phyloP scores from a whole-genome alignment of 805 yeast genomes.

The Ogataea populi-albae region DNA sequence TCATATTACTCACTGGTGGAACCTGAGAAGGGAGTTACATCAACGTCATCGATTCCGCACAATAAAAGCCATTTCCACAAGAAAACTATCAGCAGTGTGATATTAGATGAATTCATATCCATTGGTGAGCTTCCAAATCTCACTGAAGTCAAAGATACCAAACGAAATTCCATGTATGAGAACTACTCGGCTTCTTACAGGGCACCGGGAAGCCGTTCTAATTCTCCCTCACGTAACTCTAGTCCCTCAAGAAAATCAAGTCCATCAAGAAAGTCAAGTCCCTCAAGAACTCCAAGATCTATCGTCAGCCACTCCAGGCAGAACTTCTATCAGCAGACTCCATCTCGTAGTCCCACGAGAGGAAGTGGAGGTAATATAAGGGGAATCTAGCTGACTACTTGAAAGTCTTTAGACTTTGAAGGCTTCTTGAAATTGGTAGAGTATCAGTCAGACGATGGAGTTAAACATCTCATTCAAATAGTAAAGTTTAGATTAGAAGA shows the following conservation, averaged over 20 bases:
- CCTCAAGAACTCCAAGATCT: slow-evolving; percentile 1
- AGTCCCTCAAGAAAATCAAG: slow-evolving; percentile 10
- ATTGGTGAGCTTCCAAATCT: slow-evolving; percentile 13
- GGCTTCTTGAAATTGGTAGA: no score
- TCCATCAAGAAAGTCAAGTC: slow-evolving; percentile 4
- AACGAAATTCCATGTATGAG: slow-evolving; percentile 24
- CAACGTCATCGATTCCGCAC: slow-evolving; percentile 11
- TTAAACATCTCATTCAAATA: no score
- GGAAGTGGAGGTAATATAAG: background rate
- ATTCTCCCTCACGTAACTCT: slow-evolving; percentile 10
- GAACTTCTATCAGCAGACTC: slow-evolving; percentile 3
- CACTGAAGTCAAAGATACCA: slow-evolving; percentile 2
- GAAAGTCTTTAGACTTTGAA: no score
- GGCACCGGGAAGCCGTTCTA: slow-evolving; percentile 12
- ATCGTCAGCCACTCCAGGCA: background rate
- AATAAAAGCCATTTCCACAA: slow-evolving; percentile 19
- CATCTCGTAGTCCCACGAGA: slow-evolving; percentile 7
- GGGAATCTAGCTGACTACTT: no score
- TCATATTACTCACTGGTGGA: slow-evolving; percentile 18
- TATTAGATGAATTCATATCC: slow-evolving; percentile 29
- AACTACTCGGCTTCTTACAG: slow-evolving; percentile 12
- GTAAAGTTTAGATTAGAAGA: no score
- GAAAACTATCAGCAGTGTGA: slow-evolving; percentile 23
- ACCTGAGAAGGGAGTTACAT: slow-evolving; percentile 19
- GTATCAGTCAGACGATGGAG: no score